Base-by-base conservation (phyloP, 2,329 filamentous ascomycete genomes). In the Davidsoniella neocaledoniae region DNA sequence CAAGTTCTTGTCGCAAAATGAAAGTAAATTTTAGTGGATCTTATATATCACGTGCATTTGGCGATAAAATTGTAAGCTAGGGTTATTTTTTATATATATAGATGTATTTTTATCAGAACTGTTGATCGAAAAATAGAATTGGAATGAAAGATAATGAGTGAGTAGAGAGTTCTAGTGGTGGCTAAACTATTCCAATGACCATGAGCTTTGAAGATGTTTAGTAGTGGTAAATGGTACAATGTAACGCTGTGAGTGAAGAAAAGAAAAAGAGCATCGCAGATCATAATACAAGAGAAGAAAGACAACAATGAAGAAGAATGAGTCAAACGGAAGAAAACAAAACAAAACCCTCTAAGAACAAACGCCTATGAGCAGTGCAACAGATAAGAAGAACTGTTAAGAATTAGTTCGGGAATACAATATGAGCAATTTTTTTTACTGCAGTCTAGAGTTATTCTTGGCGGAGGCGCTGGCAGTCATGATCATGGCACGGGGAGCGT, bases 391-490 rank as follows among this genome's bases (percentile, higher is more conserved):
- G 21, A 5, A 21, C n/a, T 33, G 19, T 16, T 12, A 21, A 21
- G 23, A n/a, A 43, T 38, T 3, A 37, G 14, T 19, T 9, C 10
- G 14, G 41, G 6, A 19, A 25, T 19, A 43, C 19, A 43, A 12
- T 43, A 21, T 4, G 8, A 23, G n/a, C 3, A 21, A 10, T 47
- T 21, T 36, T 10, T 14, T 55, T 51, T 59, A 66, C 26, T 64
- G 53, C 43, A 54, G 55, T 58, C 61, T 72, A 5, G 74, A 69
- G 61, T 88, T 90, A 46, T 70, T 77, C 65, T 67, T 77, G 5
- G 83, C 83, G 43, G 79, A 79, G 4, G 80, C 78, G 62, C 82
- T 73, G 0, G 83, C 81, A 19, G 83, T 86, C 59, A 79, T 64
- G 58, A 81, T 76, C 57, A 93, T 63, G 4, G 77, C 76, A 44